phyloP scores from a whole-genome alignment of 1,284 basidiomycete genomes.

The Gymnopus androsaceus region DNA sequence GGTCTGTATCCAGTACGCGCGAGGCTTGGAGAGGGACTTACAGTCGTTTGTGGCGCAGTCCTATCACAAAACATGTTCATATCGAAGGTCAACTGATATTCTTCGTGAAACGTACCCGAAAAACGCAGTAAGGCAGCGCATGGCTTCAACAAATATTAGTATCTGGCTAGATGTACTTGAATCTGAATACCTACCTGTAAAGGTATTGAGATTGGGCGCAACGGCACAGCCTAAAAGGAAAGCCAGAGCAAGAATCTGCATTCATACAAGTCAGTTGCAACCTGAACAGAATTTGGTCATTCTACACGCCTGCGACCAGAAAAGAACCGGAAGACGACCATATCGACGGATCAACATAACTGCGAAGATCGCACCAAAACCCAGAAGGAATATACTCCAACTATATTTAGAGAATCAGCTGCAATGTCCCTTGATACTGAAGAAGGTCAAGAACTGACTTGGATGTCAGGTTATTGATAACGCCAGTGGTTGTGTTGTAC shows the following conservation, averaged over 20 bases:
- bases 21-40: constrained; percentile 37
- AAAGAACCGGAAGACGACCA: constrained; percentile 17
- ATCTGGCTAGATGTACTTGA: background rate
- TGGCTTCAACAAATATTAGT: constrained; percentile 39
- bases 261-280: background rate
- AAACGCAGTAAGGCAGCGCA: constrained; percentile 71
- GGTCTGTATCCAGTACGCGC: background rate
- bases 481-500: constrained; percentile 57
- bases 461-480: constrained; percentile 66
- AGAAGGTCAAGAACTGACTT: constrained; percentile 50
- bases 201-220: constrained; percentile 55
- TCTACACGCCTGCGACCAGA: constrained; percentile 50
- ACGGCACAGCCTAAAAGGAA: constrained; percentile 61
- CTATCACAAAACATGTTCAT: constrained; percentile 30
- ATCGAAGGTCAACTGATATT: background rate
- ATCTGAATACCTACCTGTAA: constrained; percentile 41
- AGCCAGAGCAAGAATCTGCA: constrained; percentile 47
- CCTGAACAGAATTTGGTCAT: background rate
- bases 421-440: background rate
- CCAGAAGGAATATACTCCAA: constrained; percentile 70
- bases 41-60: constrained; percentile 70
- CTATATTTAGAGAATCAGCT: constrained; percentile 36
- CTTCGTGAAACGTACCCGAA: constrained; percentile 51
- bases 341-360: constrained; percentile 18
- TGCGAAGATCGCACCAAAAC: constrained; percentile 38